These are phyloP conservation scores for Phytophthora megakarya DNA, from an alignment of 352 stramenopile genomes.

Conservation along the genomic window DNA sequence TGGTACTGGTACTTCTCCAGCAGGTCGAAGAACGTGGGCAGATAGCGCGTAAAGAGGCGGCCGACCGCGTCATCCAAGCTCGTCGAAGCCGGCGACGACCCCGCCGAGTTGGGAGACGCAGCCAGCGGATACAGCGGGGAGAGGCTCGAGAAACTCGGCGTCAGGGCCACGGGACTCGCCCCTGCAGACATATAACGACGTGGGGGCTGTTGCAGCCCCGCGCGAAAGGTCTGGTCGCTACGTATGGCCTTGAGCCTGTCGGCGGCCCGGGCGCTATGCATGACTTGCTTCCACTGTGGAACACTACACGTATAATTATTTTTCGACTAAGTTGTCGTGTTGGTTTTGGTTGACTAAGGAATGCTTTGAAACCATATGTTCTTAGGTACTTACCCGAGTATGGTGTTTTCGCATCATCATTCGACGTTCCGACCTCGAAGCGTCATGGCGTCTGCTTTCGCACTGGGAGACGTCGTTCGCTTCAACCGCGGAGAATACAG, in stretches of 20 bases:
- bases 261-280: constrained; percentile 1
- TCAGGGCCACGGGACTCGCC: constrained; percentile 51
- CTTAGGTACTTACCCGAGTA: constrained; percentile 2
- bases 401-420: neutral
- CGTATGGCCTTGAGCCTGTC: constrained; percentile 18
- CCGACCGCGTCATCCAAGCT: constrained; percentile 54
- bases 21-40: constrained; percentile 65
- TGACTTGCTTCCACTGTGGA: no score
- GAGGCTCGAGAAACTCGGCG: constrained; percentile 46
- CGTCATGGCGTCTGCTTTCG: constrained; percentile 29
- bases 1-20: constrained; percentile 69
- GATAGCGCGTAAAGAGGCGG: constrained; percentile 52
- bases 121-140: constrained; percentile 51
- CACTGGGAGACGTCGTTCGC: constrained; percentile 57
- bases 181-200: constrained; percentile 45
- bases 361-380: no score
- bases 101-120: constrained; percentile 24
- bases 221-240: constrained; percentile 30
- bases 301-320: no score
- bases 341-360: no score
- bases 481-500: constrained; percentile 70
- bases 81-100: constrained; percentile 22
- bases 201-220: constrained; percentile 16
- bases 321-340: no score
- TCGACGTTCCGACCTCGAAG: constrained; percentile 18